Evolutionary conservation across 129 eudicot species (phyloP), one percentile per base, ranked within the genome.

Genomic region (Cynara cardunculus): DNA sequence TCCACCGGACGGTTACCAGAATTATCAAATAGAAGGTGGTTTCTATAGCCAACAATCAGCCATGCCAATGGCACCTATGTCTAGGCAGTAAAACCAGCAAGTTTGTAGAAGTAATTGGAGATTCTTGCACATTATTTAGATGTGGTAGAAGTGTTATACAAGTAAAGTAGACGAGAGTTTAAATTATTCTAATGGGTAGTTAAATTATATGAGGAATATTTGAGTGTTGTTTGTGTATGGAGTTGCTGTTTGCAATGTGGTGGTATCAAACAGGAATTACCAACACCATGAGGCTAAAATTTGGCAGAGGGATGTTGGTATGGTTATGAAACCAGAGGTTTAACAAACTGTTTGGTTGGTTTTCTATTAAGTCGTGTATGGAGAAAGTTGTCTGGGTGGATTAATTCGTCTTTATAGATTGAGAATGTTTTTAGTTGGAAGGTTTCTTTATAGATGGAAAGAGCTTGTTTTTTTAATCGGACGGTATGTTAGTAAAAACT

Each of bases 1-100:
- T 22, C 67, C 90, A 0, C 84, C 80, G 19, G 89, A 84, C 65
- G 75, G 83, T 25, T 94, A 88, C 83, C 98, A 86, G 74, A 79
- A 72, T 67, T 94, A 87, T 86, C 92, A 90, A 11, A 61, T 90
- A 3, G 98, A 94, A 72, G 92, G 94, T 74, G 87, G 92, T 19
- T 92, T 87, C 71, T 94, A 94, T 77, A 78, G 86, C 71, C 94
- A 89, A 46, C 87, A 89, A 25, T 79, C 96, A 3, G 77, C 94
- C 49, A 81, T 89, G 82, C 83, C 98, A 1, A 91, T 88, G 97
- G 86, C 98, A 67, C 97, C 97, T 4, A 76, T 90, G 62, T 77
- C 88, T 56, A 86, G 89, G 78, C 95, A 94, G 88, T 89, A 90
- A 77, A 62, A 25, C 6, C 13, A 32, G 56, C 24, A 56, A 69